Percentiles rank a stretch among this genome's conserved stretches.
Evolutionary conservation across 176 grass and related monocot genomes (phyloP).

Genomic region (Puccinellia tenuiflora): DNA sequence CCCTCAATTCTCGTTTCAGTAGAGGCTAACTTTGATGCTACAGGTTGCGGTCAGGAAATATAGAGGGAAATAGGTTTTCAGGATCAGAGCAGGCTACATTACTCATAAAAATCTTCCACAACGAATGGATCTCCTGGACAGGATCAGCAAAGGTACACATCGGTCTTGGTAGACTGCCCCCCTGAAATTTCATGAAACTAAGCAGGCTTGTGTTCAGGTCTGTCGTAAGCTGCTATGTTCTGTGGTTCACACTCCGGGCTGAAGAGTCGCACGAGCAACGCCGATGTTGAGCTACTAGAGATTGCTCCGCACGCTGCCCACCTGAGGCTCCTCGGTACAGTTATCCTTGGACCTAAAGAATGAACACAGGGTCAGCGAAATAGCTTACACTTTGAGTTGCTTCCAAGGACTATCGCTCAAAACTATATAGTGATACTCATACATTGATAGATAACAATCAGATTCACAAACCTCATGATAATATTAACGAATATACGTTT

Average conservation of each 20-base stretch:
- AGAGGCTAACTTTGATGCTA: background rate
- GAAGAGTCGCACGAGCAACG: conserved; percentile 65
- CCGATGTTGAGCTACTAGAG: conserved; percentile 40
- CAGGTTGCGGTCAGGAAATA: background rate
- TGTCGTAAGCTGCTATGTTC: conserved; percentile 78
- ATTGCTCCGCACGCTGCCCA: conserved; percentile 78
- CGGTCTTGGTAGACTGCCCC: background rate
- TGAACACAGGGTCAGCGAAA: background rate
- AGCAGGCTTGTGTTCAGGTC: conserved; percentile 19
- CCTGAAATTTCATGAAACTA: background rate
- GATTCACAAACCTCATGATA: background rate
- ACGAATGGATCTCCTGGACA: background rate
- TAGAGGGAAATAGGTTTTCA: background rate
- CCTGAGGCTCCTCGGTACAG: conserved; percentile 60
- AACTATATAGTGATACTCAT: background rate
- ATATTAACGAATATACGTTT: background rate
- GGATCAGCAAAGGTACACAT: background rate
- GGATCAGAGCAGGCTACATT: background rate
- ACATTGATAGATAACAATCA: background rate
- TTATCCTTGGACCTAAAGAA: conserved; percentile 70
- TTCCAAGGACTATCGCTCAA: background rate
- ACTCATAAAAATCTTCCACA: background rate
- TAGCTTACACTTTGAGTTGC: background rate
- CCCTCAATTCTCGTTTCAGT: background rate
- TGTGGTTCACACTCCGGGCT: conserved; percentile 88